phyloP scores from a whole-genome alignment of 164 flowering plant species.

The Vitis amurensis region DNA sequence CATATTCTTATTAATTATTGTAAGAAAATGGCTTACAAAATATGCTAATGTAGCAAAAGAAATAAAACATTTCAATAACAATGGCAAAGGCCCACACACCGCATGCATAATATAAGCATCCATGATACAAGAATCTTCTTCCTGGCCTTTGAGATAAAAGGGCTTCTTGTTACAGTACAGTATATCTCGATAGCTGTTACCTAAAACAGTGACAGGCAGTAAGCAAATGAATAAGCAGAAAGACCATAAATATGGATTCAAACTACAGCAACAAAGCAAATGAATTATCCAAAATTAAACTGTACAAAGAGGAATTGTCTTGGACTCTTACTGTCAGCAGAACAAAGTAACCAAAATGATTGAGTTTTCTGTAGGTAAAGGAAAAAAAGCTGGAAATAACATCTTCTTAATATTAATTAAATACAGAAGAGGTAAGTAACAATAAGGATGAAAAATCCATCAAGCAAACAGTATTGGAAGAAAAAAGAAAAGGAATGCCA shows the following conservation, averaged over 20 bases:
- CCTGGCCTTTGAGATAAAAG: conserved; percentile 73
- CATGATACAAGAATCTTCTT: conserved; percentile 77
- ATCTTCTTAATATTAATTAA: too few relatives aligned
- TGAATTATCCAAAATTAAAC: too few relatives aligned
- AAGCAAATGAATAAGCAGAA: not conserved
- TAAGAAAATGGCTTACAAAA: not conserved
- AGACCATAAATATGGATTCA: not conserved
- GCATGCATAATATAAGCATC: conserved; percentile 88
- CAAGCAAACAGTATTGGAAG: too few relatives aligned
- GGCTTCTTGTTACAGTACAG: conserved; percentile 85
- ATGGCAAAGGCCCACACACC: conserved; percentile 40
- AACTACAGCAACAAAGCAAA: not conserved
- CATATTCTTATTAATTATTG: not conserved
- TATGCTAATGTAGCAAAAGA: too few relatives aligned
- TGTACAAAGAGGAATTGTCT: too few relatives aligned
- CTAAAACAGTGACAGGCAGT: conserved; percentile 28
- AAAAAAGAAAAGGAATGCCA: too few relatives aligned
- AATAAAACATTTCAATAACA: not conserved
- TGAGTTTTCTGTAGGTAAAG: too few relatives aligned
- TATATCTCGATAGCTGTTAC: conserved; percentile 82
- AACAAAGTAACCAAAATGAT: too few relatives aligned
- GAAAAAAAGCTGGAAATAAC: too few relatives aligned
- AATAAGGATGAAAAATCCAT: too few relatives aligned
- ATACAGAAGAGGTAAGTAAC: too few relatives aligned
- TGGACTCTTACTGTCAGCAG: too few relatives aligned